Percentiles rank a stretch among this genome's conserved stretches.
Conservation (phyloP, 805 yeast species). For the Jamesozyma spencerorum region DNA sequence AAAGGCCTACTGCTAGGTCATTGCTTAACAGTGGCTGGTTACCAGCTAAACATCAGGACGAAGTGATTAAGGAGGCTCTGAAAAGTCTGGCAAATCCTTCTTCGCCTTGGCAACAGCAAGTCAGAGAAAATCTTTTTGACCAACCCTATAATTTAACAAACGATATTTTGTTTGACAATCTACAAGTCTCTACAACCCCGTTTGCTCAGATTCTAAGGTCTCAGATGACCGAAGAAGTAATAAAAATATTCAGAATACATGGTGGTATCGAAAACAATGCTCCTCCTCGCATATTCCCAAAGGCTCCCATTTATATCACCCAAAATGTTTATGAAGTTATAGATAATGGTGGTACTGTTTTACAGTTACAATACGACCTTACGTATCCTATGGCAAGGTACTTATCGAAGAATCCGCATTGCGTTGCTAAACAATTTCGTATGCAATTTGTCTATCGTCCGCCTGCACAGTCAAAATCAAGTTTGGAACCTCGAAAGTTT, state of each 20-base stretch:
- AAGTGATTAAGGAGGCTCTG: slow-evolving; percentile 78
- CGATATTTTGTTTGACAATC: slow-evolving; percentile 70
- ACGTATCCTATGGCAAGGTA: slow-evolving; percentile 84
- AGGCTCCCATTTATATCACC: slow-evolving; percentile 57
- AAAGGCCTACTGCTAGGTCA: slow-evolving; percentile 71
- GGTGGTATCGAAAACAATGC: slow-evolving; percentile 76
- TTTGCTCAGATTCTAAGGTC: slow-evolving; percentile 50
- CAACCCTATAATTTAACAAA: slow-evolving; percentile 80
- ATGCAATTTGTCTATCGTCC: slow-evolving; percentile 79
- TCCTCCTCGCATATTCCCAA: slow-evolving; percentile 69
- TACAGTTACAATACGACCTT: slow-evolving; percentile 83
- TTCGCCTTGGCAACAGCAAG: slow-evolving; percentile 91
- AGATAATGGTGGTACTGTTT: slow-evolving; percentile 78
- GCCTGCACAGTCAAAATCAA: slow-evolving; percentile 37
- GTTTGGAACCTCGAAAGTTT: slow-evolving; percentile 67
- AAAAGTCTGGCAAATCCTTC: slow-evolving; percentile 80
- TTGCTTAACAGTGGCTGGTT: slow-evolving; percentile 72
- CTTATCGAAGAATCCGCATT: slow-evolving; percentile 50
- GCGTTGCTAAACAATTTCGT: slow-evolving; percentile 50
- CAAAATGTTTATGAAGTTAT: slow-evolving; percentile 70
- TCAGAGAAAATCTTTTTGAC: slow-evolving; percentile 73
- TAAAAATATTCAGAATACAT: slow-evolving; percentile 60
- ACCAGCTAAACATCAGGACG: slow-evolving; percentile 86
- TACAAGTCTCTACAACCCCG: slow-evolving; percentile 23
- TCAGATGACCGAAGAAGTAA: slow-evolving; percentile 51